Percentiles rank a stretch among this genome's conserved stretches.
phyloP scores from a whole-genome alignment of 2,329 filamentous ascomycete species.

The Clonostachys chloroleuca region DNA sequence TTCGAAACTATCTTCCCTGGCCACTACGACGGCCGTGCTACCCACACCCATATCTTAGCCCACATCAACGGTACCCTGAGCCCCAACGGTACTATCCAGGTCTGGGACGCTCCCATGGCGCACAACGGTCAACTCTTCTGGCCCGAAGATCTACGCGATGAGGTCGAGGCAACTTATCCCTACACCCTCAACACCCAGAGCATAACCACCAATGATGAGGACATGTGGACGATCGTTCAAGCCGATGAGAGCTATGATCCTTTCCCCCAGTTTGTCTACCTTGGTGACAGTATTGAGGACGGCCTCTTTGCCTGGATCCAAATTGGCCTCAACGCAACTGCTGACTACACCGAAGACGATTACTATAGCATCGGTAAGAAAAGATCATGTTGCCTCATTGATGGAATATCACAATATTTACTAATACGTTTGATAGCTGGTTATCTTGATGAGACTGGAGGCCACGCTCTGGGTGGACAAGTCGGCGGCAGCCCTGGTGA shows the following conservation, averaged over 20 bases:
- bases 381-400: too few relatives aligned
- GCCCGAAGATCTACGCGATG: slow-evolving; percentile 49
- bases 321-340: slow-evolving; percentile 38
- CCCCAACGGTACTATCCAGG: too few relatives aligned
- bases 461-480: too few relatives aligned
- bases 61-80: slow-evolving; percentile 22
- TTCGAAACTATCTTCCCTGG: slow-evolving; percentile 38
- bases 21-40: slow-evolving; percentile 37
- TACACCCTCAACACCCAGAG: slow-evolving; percentile 40
- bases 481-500: too few relatives aligned
- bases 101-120: too few relatives aligned
- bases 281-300: slow-evolving; percentile 46
- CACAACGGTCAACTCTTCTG: slow-evolving; percentile 64
- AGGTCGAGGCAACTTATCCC: slow-evolving; percentile 43
- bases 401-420: too few relatives aligned
- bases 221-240: slow-evolving; percentile 39
- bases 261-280: slow-evolving; percentile 50
- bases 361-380: too few relatives aligned
- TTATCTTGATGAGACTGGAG: too few relatives aligned
- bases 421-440: too few relatives aligned
- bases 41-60: slow-evolving; percentile 40
- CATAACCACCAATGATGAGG: slow-evolving; percentile 46
- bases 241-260: slow-evolving; percentile 47
- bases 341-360: too few relatives aligned
- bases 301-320: slow-evolving; percentile 53